Evolutionary conservation across 441 rosid species (phyloP).

Genomic region (Jatropha multifida): DNA sequence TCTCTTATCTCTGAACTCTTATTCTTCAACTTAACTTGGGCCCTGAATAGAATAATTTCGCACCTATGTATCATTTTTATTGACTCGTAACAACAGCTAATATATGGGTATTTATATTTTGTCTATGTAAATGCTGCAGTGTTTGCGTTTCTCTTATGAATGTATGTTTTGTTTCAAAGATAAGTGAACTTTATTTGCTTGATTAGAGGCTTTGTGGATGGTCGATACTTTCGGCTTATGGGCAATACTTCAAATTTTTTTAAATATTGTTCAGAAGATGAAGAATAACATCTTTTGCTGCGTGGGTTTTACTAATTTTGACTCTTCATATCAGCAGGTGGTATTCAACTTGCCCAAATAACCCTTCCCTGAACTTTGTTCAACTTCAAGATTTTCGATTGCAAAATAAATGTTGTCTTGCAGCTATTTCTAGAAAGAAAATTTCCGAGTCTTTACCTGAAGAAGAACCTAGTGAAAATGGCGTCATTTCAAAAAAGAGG

Average conservation of each 20-base stretch:
- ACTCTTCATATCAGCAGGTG: conserved; percentile 43
- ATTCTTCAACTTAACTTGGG: background rate
- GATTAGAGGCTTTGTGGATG: background rate
- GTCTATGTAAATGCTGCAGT: background rate
- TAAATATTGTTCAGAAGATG: background rate
- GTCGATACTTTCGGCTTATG: background rate
- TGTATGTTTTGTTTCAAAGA: too few species aligned
- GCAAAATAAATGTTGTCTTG: conserved; percentile 46
- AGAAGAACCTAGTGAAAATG: conserved; percentile 47
- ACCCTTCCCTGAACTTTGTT: conserved; percentile 36
- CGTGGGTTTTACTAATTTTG: background rate
- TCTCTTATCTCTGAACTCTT: background rate
- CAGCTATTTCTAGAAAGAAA: conserved; percentile 56
- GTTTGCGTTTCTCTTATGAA: too few species aligned
- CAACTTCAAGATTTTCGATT: conserved; percentile 45
- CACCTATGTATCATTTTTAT: background rate
- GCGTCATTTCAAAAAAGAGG: conserved; percentile 43
- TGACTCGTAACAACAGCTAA: background rate
- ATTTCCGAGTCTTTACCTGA: conserved; percentile 38
- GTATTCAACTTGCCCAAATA: conserved; percentile 39
- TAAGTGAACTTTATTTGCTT: background rate
- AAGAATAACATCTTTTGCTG: background rate
- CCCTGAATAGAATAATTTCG: background rate
- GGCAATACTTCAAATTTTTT: too few species aligned
- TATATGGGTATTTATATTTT: background rate